Evolutionary conservation across 306 rosid species (phyloP), one percentile per base, ranked within the genome.

Genomic region (Castanospermum australe): DNA sequence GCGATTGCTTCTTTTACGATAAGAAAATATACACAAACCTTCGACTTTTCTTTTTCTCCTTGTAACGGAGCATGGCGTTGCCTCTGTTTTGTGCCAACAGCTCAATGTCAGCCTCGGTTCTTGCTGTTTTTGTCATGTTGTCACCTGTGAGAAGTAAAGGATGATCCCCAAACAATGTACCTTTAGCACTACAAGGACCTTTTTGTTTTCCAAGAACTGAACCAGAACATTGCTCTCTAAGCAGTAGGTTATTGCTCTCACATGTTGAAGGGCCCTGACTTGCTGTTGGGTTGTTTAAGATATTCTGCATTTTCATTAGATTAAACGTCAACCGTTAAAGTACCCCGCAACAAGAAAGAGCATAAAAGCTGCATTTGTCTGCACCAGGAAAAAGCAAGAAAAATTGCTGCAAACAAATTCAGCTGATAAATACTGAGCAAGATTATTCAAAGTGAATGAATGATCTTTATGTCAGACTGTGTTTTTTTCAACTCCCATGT

Each of bases 21-120:
- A n/a, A n/a, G 28, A 13, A 2, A 55, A n/a, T 39, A 22, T 15
- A 57, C 11, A 50, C 64, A 30, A 20, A 87, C 96, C 96, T 91
- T 78, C 96, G 85, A 50, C 32, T 87, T 82, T 89, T 91, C 88
- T 85, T 89, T 66, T 91, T 91, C 88, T 91, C 96, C 83, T 84
- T 89, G 84, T 91, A 91, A 57, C 96, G 93, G 44, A 85, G 90
- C 96, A 91, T 91, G 14, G 96, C 96, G 4, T 86, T 82, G 67
- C 91, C 93, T 80, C 96, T 71, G 75, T 89, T 91, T 67, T 89
- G 86, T 5, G 91, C 90, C 77, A 87, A 71, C 20, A 84, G 70
- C 83, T 90, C 90, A 62, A 64, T 64, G 64, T 82, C 83, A 8
- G 79, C 83, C 80, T 87, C 82, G 35, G 83, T 76, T 55, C 80